Evolutionary conservation across 495 filamentous ascomycete species (phyloP), one percentile per base, ranked within the genome.

Genomic region (Lasiosphaeria hispida): DNA sequence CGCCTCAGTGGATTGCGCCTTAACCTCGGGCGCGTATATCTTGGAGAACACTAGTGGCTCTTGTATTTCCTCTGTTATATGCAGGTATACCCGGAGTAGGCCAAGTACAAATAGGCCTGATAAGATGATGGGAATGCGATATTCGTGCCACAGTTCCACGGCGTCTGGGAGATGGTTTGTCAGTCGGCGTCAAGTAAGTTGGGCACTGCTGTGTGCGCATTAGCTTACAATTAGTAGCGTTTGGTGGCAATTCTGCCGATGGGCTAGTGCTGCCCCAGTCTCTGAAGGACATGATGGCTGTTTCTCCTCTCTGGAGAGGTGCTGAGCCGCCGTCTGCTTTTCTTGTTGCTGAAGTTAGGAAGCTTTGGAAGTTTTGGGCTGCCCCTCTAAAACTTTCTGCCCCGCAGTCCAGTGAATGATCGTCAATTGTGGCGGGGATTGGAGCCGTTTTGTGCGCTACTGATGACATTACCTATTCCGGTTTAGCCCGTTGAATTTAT

Each of bases 131-230:
- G 75, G 69, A 19, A 79, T 68, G 39, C 83, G 74, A 64, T 81
- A 69, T 34, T 69, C 58, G 65, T 85, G 83, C 83, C 83, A 86
- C 18, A 80, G 57, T 57, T 77, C 77, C 33, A 84, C 63, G 40
- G 76, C 62, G 57, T 76, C 83, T 84, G 44, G 9, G 4, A 40
- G 40, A 18, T 33, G 8, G 49, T 5, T 34, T 52, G 15, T 40
- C 36, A 19, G 38, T 53, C 15, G 38, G 19, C 39, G 10, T 8
- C 15, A 8, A n/a, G 6, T 4, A 19, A 13, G 48, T 43, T n/a
- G 53, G 37, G 30, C 17, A 7, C 10, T 42, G 33, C 13, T 17
- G 7, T 8, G 4, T 14, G 10, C 11, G 50, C 11, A 14, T 1
- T 13, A 15, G 10, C 53, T 55, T 39, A 47, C 53, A 55, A 17